A percentile compares a stretch with the other conserved stretches of the same genome.
phyloP scores from a whole-genome alignment of 805 yeast species.

The Yarrowia hollandica region DNA sequence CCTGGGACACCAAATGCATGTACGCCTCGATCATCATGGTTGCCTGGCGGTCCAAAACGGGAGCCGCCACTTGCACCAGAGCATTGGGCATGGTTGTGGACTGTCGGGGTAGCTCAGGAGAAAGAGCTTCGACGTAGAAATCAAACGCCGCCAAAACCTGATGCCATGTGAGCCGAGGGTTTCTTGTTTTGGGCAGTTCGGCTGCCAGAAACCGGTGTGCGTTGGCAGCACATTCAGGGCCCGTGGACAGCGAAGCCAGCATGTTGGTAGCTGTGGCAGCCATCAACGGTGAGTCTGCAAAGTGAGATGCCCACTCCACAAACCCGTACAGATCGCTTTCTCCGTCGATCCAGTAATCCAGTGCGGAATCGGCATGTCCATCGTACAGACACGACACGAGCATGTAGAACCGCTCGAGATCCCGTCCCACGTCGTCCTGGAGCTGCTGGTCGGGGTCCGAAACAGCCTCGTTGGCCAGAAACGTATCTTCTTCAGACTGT shows the following conservation, averaged over 20 bases:
- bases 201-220: conserved; percentile 37
- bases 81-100: conserved; percentile 29
- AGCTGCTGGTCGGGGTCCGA: conserved; percentile 35
- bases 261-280: conserved; percentile 78
- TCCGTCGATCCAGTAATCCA: conserved; percentile 65
- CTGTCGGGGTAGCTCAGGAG: conserved; percentile 18
- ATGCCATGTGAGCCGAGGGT: conserved; percentile 51
- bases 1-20: conserved; percentile 61
- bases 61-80: conserved; percentile 38
- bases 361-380: conserved; percentile 58
- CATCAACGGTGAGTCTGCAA: conserved; percentile 71
- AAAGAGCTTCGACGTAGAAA: conserved; percentile 52
- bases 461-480: conserved; percentile 35
- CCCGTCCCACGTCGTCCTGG: conserved; percentile 69
- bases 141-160: conserved; percentile 55
- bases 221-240: conserved; percentile 53
- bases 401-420: conserved; percentile 82
- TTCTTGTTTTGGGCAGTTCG: conserved; percentile 6
- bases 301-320: conserved; percentile 81
- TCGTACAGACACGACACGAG: conserved; percentile 69
- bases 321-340: conserved; percentile 74
- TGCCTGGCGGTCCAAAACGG: conserved; percentile 78
- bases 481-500: conserved; percentile 43
- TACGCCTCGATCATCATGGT: conserved; percentile 72
- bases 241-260: conserved; percentile 70